Base-by-base conservation (phyloP, 2,329 filamentous ascomycete species). In the Allantophomopsis lycopodina region DNA sequence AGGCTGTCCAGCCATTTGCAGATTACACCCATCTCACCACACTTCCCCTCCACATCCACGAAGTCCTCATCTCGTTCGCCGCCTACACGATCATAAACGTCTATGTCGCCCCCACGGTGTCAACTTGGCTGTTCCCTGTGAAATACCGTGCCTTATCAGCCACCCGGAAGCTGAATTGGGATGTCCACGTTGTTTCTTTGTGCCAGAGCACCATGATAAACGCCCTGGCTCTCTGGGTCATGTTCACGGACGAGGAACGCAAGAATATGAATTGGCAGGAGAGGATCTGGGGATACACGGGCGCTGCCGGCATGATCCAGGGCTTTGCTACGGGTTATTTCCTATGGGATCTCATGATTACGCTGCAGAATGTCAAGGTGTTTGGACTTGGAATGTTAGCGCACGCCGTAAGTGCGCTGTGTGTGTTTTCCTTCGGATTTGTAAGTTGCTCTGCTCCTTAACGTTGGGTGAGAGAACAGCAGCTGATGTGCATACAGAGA, bases 171-270 rank as follows among this genome's bases (percentile, higher is more conserved):
- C 66, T 86, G 45, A 91, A 83, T 66, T 91, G 85, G 85, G 77
- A 93, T 57, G 79, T 86, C 17, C 85, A 89, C 55, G 78, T 89
- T 40, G 84, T 91, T 23, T 87, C 82, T n/a, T 71, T 91, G 48
- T 66, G 84, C 41, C 85, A 93, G 67, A 80, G 77, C 55, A 64
- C 69, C 23, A 61, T 85, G 40, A 83, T 93, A 61, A 85, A 80
- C 57, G 56, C 49, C 36, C 61, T 88, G 23, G 81, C 83, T n/a
- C 60, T 91, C 13, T 88, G 76, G 70, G 71, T 83, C 41, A 83
- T 87, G 60, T 66, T 65, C 40, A 60, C 55, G 33, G 84, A 91
- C 57, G 63, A 76, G 32, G 81, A 87, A 57, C 70, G 83, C 43
- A 64, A 60, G 48, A 61, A 62, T 36, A 83, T 85, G 74, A 64